Percentiles rank a stretch among this genome's conserved stretches.
phyloP scores from a whole-genome alignment of 2,329 filamentous ascomycete genomes.

The Neonectria ditissima region DNA sequence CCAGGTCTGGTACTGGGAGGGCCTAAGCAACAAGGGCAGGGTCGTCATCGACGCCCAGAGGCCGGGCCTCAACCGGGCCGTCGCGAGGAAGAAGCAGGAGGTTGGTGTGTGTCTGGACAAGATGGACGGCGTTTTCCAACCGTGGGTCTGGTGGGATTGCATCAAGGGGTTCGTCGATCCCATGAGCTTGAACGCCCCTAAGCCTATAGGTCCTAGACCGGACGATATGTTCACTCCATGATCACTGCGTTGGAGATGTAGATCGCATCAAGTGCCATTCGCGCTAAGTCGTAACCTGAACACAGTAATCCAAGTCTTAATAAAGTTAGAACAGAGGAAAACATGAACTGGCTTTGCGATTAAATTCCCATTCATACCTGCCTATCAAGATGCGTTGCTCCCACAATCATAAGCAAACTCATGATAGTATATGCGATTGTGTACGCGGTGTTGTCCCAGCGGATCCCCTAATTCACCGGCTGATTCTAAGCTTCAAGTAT shows the following conservation, averaged over 20 bases:
- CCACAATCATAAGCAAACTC: too few relatives aligned
- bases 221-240: too few relatives aligned
- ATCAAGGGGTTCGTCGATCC: not conserved
- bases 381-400: too few relatives aligned
- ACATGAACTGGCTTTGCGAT: too few relatives aligned
- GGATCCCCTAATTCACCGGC: too few relatives aligned
- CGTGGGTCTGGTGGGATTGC: not conserved
- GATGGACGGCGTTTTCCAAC: not conserved
- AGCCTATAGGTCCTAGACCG: not conserved
- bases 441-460: too few relatives aligned
- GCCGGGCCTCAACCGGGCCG: not conserved
- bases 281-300: too few relatives aligned
- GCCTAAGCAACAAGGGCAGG: not conserved
- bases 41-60: not conserved
- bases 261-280: too few relatives aligned
- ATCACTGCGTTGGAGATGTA: not conserved
- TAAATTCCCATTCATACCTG: too few relatives aligned
- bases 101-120: not conserved
- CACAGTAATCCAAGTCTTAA: too few relatives aligned
- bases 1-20: not conserved
- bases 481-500: not conserved
- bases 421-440: too few relatives aligned
- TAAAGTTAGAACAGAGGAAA: too few relatives aligned
- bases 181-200: not conserved
- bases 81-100: not conserved